Base-by-base conservation (phyloP, 129 eudicot species). In the Arctium minus region DNA sequence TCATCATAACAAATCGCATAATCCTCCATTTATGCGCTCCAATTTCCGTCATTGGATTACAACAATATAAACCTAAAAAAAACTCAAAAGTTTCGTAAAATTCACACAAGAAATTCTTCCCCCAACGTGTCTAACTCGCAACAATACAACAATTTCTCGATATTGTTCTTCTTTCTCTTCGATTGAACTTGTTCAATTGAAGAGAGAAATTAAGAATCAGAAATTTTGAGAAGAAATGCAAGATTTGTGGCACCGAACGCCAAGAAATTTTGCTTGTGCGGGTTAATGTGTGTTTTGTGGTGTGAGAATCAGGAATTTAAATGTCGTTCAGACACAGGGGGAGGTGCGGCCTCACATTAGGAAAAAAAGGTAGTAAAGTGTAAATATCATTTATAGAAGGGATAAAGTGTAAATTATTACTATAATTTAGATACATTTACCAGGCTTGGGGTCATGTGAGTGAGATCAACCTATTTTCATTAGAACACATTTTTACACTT, bases 1-100 rank as follows among this genome's bases (percentile, higher is more conserved):
- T 69, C 73, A 89, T 75, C 35, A 62, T 69, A 64, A 86, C 70
- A 1, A 88, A 85, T 44, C 88, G 80, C 79, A 85, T 18, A 72
- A 87, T 74, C 62, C 80, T 88, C 97, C 90, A 85, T 82, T 79
- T 89, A 8, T n/a, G 7, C 46, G 56, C 80, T 72, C 88, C 86
- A 44, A 77, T 67, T 76, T 84, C 89, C 76, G 87, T 90, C 92
- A 92, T 92, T 84, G 12, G 46, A 79, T 22, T 74, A 32, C 64
- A 12, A 18, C 67, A 15, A 56, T 4, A n/a, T 36, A 70, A 53
- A 29, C 30, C 27, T 22, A 22, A 22, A 29, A 76, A 77, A 33
- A 15, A 30, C 60, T 65, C 29, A 1, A 31, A 74, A 74, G 27
- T 4, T 79, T 44, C 35, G 30, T 10, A 44, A 37, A 78, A 27